Base-by-base conservation (phyloP, 768 basidiomycete species). In the Galerina marginata region DNA sequence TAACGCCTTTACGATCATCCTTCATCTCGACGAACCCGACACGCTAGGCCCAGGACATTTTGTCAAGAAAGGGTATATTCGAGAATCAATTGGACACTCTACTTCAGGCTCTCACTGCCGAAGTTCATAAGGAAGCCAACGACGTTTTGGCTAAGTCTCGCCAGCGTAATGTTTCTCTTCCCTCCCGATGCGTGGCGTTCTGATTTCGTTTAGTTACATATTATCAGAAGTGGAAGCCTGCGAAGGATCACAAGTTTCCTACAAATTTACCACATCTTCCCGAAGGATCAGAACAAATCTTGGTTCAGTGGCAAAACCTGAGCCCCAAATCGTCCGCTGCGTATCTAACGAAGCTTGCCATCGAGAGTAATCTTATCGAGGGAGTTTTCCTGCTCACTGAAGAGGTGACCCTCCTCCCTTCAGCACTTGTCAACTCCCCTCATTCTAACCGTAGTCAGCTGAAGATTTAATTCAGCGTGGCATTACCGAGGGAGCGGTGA, bases 301-400 rank as follows among this genome's bases (percentile, higher is more conserved):
- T 56, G 42, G 53, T 62, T 11, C 59, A 56, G 36, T 73, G 71
- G 70, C 56, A 60, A 29, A 54, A 60, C 39, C 40, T 68, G 46
- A 63, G 49, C 46, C 25, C 42, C 4, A 62, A 56, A 26, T 68
- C 65, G 16, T 51, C 44, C 29, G 40, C 46, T 25, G 43, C 57
- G 6, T 71, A 72, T 59, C 54, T 72, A 56, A 67, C 40, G 43
- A 66, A 60, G 23, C 58, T 70, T 11, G 67, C 68, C 16, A 70
- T 73, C 12, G 71, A 73, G 48, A 71, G 72, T 25, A 72, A 72
- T 54, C 70, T 70, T 39, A 56, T 72, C 12, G 71, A 75, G 49
- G 69, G 61, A 45, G 67, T 46, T n/a, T 64, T 66, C 26, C 36
- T 54, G 9, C 51, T 46, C 9, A 50, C 51, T 25, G 47, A n/a